Base-by-base conservation (phyloP, 2,329 filamentous ascomycete genomes). In the Colletotrichum eremochloae region DNA sequence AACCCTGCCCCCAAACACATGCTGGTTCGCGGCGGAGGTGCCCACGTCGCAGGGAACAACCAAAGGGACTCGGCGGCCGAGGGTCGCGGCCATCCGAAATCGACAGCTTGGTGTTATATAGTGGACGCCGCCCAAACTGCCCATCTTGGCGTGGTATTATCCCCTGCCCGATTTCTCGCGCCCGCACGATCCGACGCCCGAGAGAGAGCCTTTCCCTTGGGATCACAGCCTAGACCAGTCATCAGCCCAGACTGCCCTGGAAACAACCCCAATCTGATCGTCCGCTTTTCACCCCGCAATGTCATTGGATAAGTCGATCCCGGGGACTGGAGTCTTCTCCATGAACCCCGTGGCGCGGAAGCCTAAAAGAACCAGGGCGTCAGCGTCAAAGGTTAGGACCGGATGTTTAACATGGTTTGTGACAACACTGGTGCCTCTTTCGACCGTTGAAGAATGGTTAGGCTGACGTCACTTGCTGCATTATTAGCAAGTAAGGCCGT, bases 321-420 rank as follows among this genome's bases (percentile, higher is more conserved):
- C 68, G 36, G 68, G 68, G 8, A 68, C 68, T 14, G 68, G 64
- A 57, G 68, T 71, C 57, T 71, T 71, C 58, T 58, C 68, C 14
- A 31, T 68, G 36, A 65, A 33, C 18, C 68, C 64, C 38, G n/a
- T 36, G 58, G 57, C 36, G 5, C 57, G 40, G 52, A 71, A 63
- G 33, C 68, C 62, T 31, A 73, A 73, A 44, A 58, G 63, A 12
- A 72, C 70, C 18, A 52, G 70, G 50, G 66, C 70, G 44, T 67
- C 52, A 52, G 53, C 66, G 31, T 65, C 64, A 62, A 74, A 73
- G 70, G 69, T 73, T 38, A 68, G 69, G 62, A 74, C 72, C 15
- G 72, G 72, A 38, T 74, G 70, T 38, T 36, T 70, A 31, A 74
- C 72, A 65, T 74, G 72, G 70, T 71, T 71, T 53, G 68, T 71